phyloP scores from a whole-genome alignment of 768 basidiomycete species.

The Suillus hirtellus region DNA sequence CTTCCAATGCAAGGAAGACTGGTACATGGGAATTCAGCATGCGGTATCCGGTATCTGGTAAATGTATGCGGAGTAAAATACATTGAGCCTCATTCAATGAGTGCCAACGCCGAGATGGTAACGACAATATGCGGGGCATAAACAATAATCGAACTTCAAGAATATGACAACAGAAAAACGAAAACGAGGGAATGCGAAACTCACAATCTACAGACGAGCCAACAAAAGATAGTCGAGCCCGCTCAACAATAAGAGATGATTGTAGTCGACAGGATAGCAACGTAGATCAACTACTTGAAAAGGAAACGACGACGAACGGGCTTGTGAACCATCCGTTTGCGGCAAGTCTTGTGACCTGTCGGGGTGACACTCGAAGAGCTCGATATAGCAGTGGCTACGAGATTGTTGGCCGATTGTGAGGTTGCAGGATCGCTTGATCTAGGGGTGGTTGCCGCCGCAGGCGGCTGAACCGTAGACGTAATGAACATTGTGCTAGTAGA shows the following conservation, averaged over 20 bases:
- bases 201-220: not conserved
- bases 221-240: not conserved
- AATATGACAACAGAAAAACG: not conserved
- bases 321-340: constrained; percentile 7
- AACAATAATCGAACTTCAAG: not conserved
- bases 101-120: not conserved
- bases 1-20: not conserved
- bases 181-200: not conserved
- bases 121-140: not conserved
- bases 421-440: no score
- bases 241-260: not conserved
- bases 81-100: constrained; percentile 5
- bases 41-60: not conserved
- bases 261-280: not conserved
- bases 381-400: not conserved
- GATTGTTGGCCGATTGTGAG: constrained; percentile 1
- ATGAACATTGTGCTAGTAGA: not conserved
- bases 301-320: not conserved
- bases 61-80: not conserved
- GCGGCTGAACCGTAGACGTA: not conserved
- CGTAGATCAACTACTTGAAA: constrained; percentile 1
- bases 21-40: not conserved
- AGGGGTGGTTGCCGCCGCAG: not conserved
- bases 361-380: no score
- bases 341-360: not conserved